Base-by-base conservation (phyloP, 202 grass and related monocot genomes). In the Cymbopogon flexuosus region DNA sequence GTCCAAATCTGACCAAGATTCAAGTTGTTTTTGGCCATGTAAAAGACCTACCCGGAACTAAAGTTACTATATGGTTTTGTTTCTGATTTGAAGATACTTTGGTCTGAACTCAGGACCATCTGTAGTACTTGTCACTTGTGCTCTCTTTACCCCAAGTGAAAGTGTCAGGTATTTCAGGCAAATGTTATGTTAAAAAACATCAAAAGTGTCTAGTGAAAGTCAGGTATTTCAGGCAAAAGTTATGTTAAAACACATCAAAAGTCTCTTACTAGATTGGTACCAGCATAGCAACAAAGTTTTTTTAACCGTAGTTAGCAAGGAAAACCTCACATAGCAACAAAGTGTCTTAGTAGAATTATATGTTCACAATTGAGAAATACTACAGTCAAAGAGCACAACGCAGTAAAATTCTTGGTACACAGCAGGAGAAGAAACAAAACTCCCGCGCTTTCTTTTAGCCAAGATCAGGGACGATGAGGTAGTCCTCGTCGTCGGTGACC, bases 381-480 rank as follows among this genome's bases (percentile, higher is more conserved):
- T 73, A 78, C 57, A 46, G 76, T 75, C 36, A 80, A 78, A 23
- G 29, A 81, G 72, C 69, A 69, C 61, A 68, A 33, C 61, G 61
- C 73, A 49, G 67, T 72, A 65, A 60, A 73, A 42, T 52, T 52
- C 45, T 72, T 34, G 45, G 59, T 42, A 75, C 61, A 30, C 52
- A 23, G 66, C 72, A 77, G 4, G 45, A 39, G 47, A 36, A 67
- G 11, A 46, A 37, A 6, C 61, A 42, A 19, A 40, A 15, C 43
- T 10, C n/a, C 18, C 18, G 27, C 5, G 10, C 62, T 64, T 15
- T 63, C 5, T 8, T 45, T 85, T 65, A 89, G 12, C 93, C 93
- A 14, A 97, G 93, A 83, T 97, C 93, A 23, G 93, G 93, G 14
- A 97, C 93, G 23, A 91, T 79, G 3, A 93, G 75, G 82, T 89